Evolutionary conservation across 352 stramenopile species (phyloP), one percentile per base, ranked within the genome.

Genomic region (Globisporangium recalcitrans): DNA sequence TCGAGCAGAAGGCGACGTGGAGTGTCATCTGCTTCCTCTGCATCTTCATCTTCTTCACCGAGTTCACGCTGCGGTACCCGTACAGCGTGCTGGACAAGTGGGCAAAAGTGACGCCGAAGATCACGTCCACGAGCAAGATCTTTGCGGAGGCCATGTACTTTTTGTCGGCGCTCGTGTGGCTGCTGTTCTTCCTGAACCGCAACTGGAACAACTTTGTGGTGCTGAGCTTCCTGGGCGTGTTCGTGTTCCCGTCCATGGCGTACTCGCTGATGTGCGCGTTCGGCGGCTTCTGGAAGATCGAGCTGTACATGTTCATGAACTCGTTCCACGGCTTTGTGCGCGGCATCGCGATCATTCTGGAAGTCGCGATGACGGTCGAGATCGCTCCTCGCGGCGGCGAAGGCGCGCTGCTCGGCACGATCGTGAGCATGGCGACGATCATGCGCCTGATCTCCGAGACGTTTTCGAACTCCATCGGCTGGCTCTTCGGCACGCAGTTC

Each of bases 31-130:
- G 64, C 9, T 83, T 79, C 56, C 63, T 83, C 21, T 70, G 77
- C 36, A 58, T 72, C 19, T 83, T 77, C 48, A 63, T 83, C 32
- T 74, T 83, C 61, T 75, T 83, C 52, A 73, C 55, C 22, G 75
- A 83, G 47, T 83, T 83, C 48, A 77, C 75, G 16, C 54, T 83
- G 10, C 70, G 63, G 29, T 83, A 83, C 44, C 68, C 75, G 24
- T 72, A 69, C 4, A 64, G 36, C 2, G 58, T 74, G 26, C 63
- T 83, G 2, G 68, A 78, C 46, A 60, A 74, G 52, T 83, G 75
- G 75, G 76, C 63, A 24, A 59, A 55, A 1, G 72, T 80, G 59
- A 77, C 69, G n/a, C 40, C 62, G 8, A 72, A 72, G 46, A 64
- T 61, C 24, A 66, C 54, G 32, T 76, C 75, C 4, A 64, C 44